A percentile compares a stretch with the other conserved stretches of the same genome.
Evolutionary conservation across 2,329 filamentous ascomycete species (phyloP).

Genomic region (Tolypocladium nubicola): DNA sequence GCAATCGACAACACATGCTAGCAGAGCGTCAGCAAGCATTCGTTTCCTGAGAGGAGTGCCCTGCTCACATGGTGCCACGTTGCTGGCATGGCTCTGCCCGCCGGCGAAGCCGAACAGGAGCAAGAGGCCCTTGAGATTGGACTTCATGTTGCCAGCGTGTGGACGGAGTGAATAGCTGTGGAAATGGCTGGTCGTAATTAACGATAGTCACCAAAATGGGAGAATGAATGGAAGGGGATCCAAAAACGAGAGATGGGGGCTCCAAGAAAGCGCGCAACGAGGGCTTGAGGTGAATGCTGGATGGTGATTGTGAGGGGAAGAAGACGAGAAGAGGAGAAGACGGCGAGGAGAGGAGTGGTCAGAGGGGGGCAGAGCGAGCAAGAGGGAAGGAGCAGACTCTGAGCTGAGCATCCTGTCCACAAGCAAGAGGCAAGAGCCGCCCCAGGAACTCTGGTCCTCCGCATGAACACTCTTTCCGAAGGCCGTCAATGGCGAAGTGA

Average conservation of each 20-base stretch:
- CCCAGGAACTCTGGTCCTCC: no score
- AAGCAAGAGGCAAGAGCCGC: neutral
- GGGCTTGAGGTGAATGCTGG: conserved; percentile 11
- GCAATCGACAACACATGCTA: conserved; percentile 8
- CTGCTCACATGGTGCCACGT: conserved; percentile 1
- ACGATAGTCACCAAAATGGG: conserved; percentile 20
- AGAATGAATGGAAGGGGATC: conserved; percentile 12
- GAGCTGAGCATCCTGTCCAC: neutral
- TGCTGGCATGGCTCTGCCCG: neutral
- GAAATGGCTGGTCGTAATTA: conserved; percentile 17
- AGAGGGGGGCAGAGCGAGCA: neutral
- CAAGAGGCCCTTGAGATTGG: conserved; percentile 3
- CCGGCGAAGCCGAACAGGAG: conserved; percentile 6
- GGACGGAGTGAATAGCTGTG: conserved; percentile 7
- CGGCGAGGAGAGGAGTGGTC: neutral
- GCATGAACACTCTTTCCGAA: neutral
- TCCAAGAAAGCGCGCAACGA: conserved; percentile 10
- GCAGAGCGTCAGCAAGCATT: neutral
- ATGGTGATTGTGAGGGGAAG: conserved; percentile 9
- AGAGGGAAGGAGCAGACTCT: conserved; percentile 1
- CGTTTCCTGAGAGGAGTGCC: no score
- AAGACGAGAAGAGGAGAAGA: conserved; percentile 3
- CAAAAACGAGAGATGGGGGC: conserved; percentile 19
- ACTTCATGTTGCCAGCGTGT: conserved; percentile 12
- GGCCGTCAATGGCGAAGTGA: no score